Evolutionary conservation across 2,329 filamentous ascomycete species (phyloP), one percentile per base, ranked within the genome.

Genomic region (Neoascochyta sp.): DNA sequence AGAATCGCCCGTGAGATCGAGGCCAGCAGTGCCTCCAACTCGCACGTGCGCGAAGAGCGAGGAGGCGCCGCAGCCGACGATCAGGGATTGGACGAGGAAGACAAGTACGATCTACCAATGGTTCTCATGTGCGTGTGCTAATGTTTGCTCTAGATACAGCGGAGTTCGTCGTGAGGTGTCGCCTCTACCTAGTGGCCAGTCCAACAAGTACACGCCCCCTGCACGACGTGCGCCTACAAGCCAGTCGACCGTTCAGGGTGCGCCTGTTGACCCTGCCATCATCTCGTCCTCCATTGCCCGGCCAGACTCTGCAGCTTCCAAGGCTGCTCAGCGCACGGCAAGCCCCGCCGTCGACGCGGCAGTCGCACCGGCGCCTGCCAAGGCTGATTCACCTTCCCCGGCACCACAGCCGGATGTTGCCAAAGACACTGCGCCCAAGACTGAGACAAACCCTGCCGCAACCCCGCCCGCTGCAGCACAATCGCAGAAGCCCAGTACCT

Each of bases 1-100:
- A 81, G 75, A 46, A 85, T 90, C 54, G 92, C 88, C 13, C 80
- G 85, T 38, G 90, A 96, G 62, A 98, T 98, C 49, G 87, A 95
- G 63, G 73, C 76, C 24, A 85, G 80, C 41, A 70, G 73, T 11
- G 72, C 86, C 6, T 74, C 76, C 19, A 95, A 92, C 32, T 69
- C 82, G 4, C 92, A 98, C 56, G 77, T 95, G 35, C 85, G 86
- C 3, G 92, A 96, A 64, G 92, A 98, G 68, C 81, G 89, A 54
- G 76, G 87, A 29, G 70, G 78, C n/a, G 75, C 74, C 9, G 69
- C 73, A 7, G 74, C 77, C 21, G 79, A 80, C 29, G 80, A 76
- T 35, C 81, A 78, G 9, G 63, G 74, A 16, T 64, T 75, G 23
- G 86, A 95, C 44, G 92, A 98, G 64, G 92, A 98, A 67, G 89